These are phyloP conservation scores for Bretziella fagacearum DNA, from an alignment of 2,329 filamentous ascomycete genomes.

Conservation along the genomic window DNA sequence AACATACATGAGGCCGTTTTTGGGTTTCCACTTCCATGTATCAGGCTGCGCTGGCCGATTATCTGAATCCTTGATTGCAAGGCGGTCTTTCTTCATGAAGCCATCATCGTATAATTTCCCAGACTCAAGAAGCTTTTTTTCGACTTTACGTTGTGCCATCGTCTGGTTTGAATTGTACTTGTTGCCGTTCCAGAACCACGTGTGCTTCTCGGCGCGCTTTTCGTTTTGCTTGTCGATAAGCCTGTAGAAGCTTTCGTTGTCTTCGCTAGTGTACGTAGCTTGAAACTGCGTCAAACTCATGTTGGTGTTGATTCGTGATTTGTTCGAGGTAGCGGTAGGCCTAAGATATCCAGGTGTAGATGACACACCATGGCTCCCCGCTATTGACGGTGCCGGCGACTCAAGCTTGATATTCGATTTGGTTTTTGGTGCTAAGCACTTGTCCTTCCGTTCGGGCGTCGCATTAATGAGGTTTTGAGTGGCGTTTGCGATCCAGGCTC, in stretches of 20 bases:
- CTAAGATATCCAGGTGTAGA: conserved; percentile 8
- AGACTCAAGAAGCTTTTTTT: conserved; percentile 33
- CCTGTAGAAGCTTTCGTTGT: conserved; percentile 93
- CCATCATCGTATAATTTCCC: conserved; percentile 38
- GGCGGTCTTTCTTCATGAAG: conserved; percentile 34
- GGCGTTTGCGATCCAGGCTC: conserved; percentile 71
- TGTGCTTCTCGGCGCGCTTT: conserved; percentile 67
- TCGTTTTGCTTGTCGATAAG: conserved; percentile 81
- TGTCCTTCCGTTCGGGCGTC: conserved; percentile 29
- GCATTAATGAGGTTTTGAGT: conserved; percentile 57
- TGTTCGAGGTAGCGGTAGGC: not conserved
- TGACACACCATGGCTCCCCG: not conserved
- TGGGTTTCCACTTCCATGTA: conserved; percentile 54
- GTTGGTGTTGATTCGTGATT: conserved; percentile 9
- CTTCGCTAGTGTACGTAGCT: conserved; percentile 86
- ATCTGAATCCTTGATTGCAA: conserved; percentile 48
- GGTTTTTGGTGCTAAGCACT: not conserved
- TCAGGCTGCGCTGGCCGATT: conserved; percentile 57
- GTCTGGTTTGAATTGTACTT: conserved; percentile 71
- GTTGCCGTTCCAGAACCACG: conserved; percentile 79
- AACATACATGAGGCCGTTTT: conserved; percentile 77
- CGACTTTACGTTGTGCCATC: conserved; percentile 47
- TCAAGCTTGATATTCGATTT: conserved; percentile 21
- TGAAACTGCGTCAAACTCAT: conserved; percentile 58
- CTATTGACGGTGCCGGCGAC: conserved; percentile 38